These are phyloP conservation scores for Boechera retrofracta DNA, from an alignment of 345 rosid species.

Conservation along the genomic window DNA sequence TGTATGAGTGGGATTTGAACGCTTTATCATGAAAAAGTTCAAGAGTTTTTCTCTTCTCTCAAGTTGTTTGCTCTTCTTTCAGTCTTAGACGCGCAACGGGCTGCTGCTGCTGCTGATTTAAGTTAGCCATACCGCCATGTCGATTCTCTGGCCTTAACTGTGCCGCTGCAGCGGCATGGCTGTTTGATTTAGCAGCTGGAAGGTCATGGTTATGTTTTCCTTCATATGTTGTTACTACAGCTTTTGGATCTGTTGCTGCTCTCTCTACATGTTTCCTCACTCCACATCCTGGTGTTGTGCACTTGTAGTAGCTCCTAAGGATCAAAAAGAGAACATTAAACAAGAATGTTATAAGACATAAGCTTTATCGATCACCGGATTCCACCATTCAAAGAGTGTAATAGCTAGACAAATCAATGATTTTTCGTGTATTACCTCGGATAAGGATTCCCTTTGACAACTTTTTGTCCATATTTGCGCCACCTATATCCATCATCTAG, in stretches of 20 bases:
- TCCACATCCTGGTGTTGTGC: slow-evolving; percentile 88
- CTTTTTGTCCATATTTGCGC: slow-evolving; percentile 97
- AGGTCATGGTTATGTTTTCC: slow-evolving; percentile 94
- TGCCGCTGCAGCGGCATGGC: slow-evolving; percentile 56
- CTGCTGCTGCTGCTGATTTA: slow-evolving; percentile 57
- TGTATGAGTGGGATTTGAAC: slow-evolving; percentile 11
- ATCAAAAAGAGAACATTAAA: slow-evolving; percentile 19
- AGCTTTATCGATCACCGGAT: neutral
- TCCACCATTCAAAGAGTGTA: neutral
- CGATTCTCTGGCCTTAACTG: slow-evolving; percentile 48
- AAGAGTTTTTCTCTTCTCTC: slow-evolving; percentile 9
- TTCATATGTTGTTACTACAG: slow-evolving; percentile 93
- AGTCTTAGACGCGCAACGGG: slow-evolving; percentile 57
- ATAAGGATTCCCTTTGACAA: slow-evolving; percentile 92
- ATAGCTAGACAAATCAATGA: neutral
- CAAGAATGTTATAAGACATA: neutral
- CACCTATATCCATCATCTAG: slow-evolving; percentile 95
- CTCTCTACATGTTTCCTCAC: slow-evolving; percentile 96
- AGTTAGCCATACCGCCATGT: slow-evolving; percentile 42
- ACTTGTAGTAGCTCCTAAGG: slow-evolving; percentile 90
- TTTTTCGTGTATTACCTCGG: slow-evolving; percentile 62
- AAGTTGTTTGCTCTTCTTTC: slow-evolving; percentile 71
- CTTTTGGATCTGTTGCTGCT: slow-evolving; percentile 92
- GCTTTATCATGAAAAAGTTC: neutral
- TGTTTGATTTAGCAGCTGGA: slow-evolving; percentile 68